Evolutionary conservation across 371 early-diverging fungal species (phyloP), one percentile per base, ranked within the genome.

Genomic region (Circinella umbellata): DNA sequence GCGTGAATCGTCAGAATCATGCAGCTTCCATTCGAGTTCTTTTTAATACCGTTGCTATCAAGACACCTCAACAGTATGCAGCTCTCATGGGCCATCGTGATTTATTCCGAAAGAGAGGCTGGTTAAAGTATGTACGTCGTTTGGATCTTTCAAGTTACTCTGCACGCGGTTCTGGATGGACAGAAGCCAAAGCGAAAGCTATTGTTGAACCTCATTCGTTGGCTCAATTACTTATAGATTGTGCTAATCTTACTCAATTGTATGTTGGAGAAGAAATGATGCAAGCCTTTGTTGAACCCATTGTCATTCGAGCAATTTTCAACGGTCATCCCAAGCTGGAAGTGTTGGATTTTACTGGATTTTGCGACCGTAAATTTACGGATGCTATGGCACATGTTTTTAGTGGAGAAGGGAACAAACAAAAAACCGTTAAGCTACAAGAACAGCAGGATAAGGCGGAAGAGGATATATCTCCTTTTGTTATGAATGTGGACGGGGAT

Each of bases 111-210:
- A 10, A 64, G 18, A n/a, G 39, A 34, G 66, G 71, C 20, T 71
- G 63, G 36, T 35, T 74, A 13, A 47, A 61, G 4, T 49, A 68
- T 53, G 76, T 78, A 2, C 73, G 65, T 34, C 39, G 73, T 36
- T 66, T 82, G 0, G 82, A 82, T 59, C 61, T 82, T 9, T 80
- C 80, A 5, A 73, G 78, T 15, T 82, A 80, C 67, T 79, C 78
- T 3, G 73, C 73, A 1, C 67, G 72, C 27, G 82, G 82, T 20
- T 71, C 76, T n/a, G 78, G 82, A 20, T 80, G 69, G 75, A 69
- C 75, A 9, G 78, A 77, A 60, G 72, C 71, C 14, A 66, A 78
- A 39, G 80, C 82, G 18, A 77, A 74, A 27, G 66, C 73, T 0
- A 68, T 76, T 14, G 67, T 82, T 9, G 55, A 69, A 11, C 69